phyloP scores from a whole-genome alignment of 306 rosid species.

The Canavalia ensiformis region DNA sequence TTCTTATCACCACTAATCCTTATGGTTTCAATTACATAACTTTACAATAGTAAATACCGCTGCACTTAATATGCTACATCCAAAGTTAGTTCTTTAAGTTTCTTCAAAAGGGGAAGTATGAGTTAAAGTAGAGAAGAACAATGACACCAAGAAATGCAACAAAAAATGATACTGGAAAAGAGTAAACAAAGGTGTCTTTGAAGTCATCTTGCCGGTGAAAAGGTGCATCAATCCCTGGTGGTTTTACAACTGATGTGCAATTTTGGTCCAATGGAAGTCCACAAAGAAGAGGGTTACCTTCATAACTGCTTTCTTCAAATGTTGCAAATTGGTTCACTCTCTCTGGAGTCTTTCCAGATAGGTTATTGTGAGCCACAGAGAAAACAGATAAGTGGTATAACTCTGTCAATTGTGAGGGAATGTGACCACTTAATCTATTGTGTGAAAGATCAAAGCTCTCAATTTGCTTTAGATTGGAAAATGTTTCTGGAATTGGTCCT shows the following conservation, averaged over 20 bases:
- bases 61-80: background rate
- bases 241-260: background rate
- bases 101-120: background rate
- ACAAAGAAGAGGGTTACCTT: conserved; percentile 14
- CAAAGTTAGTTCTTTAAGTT: background rate
- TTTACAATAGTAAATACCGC: background rate
- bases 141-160: background rate
- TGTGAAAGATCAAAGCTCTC: conserved; percentile 41
- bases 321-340: conserved; percentile 1
- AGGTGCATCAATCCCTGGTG: background rate
- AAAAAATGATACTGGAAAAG: conserved; percentile 9
- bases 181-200: background rate
- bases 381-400: background rate
- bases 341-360: conserved; percentile 6
- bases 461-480: background rate
- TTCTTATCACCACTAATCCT: too few species aligned
- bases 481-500: conserved; percentile 18
- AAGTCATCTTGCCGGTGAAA: background rate
- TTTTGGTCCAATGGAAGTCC: background rate
- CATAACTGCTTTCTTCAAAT: conserved; percentile 11
- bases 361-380: conserved; percentile 25
- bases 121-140: conserved; percentile 5
- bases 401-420: background rate
- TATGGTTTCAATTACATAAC: background rate
- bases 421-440: conserved; percentile 9